phyloP scores from a whole-genome alignment of 2,329 filamentous ascomycete species.

The Cladosporium sp. region DNA sequence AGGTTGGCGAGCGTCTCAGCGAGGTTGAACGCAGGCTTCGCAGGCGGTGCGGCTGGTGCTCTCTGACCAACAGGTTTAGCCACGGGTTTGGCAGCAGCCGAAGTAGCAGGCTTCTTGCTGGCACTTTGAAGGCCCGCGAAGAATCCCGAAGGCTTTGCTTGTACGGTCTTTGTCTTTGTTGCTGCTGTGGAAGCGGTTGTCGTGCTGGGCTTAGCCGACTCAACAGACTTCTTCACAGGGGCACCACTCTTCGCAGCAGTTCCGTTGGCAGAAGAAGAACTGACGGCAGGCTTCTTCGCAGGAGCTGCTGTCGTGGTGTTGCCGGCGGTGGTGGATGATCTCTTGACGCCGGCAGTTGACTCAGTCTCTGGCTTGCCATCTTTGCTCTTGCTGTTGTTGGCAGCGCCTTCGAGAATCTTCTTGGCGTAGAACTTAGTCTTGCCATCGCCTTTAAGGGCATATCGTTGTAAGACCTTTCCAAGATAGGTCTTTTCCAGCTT shows the following conservation, averaged over 20 bases:
- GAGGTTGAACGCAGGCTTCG: slow-evolving; percentile 34
- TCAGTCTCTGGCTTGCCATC: slow-evolving; percentile 18
- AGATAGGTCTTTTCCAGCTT: slow-evolving; percentile 61
- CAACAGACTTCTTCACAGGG: slow-evolving; percentile 23
- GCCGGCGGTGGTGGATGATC: slow-evolving; percentile 21
- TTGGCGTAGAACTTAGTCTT: slow-evolving; percentile 59
- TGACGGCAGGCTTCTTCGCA: slow-evolving; percentile 32
- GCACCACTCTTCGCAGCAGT: slow-evolving; percentile 17
- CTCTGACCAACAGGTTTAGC: slow-evolving; percentile 19
- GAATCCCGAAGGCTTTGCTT: slow-evolving; percentile 42
- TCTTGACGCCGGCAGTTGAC: slow-evolving; percentile 31
- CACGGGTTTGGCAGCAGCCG: slow-evolving; percentile 24
- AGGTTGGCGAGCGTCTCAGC: slow-evolving; percentile 36
- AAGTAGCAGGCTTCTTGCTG: slow-evolving; percentile 38
- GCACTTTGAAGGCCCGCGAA: slow-evolving; percentile 44
- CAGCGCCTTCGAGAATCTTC: slow-evolving; percentile 44
- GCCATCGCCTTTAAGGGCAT: slow-evolving; percentile 60
- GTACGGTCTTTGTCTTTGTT: slow-evolving; percentile 26
- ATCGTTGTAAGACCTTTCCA: slow-evolving; percentile 57
- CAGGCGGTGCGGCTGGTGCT: slow-evolving; percentile 16
- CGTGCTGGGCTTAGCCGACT: slow-evolving; percentile 16
- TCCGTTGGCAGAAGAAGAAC: slow-evolving; percentile 17
- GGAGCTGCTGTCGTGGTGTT: slow-evolving; percentile 22
- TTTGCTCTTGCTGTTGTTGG: slow-evolving; percentile 27
- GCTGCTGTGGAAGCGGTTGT: slow-evolving; percentile 19